Conservation (phyloP, 352 stramenopile species). For the Peronospora destructor region DNA sequence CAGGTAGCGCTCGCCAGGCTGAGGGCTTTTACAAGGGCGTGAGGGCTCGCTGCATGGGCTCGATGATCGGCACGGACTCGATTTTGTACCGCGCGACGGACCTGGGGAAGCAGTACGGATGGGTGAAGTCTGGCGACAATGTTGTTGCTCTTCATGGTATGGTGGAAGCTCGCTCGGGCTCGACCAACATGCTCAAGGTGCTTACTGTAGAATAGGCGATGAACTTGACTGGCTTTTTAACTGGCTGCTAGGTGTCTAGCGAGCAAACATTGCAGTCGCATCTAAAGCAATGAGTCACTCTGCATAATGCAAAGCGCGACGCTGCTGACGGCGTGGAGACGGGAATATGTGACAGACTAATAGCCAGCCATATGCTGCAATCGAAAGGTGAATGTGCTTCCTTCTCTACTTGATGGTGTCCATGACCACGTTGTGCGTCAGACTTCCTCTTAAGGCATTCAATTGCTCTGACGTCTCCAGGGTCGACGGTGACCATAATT, state of each 20-base stretch:
- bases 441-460: too few species aligned
- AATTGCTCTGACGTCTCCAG: too few species aligned
- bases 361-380: too few species aligned
- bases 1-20: conserved; percentile 50
- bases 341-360: too few species aligned
- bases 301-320: too few species aligned
- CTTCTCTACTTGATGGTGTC: too few species aligned
- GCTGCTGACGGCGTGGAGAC: too few species aligned
- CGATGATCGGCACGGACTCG: conserved; percentile 87
- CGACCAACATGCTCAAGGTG: conserved; percentile 90
- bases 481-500: too few species aligned
- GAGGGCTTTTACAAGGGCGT: conserved; percentile 69
- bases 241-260: neutral
- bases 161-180: conserved; percentile 80
- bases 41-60: conserved; percentile 62
- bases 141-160: conserved; percentile 88
- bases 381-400: too few species aligned
- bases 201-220: conserved; percentile 71
- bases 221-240: neutral
- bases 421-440: too few species aligned
- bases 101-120: conserved; percentile 81
- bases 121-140: conserved; percentile 82
- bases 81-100: conserved; percentile 86
- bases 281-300: neutral
- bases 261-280: conserved; percentile 1